Percentiles rank a stretch among this genome's conserved stretches.
phyloP scores from a whole-genome alignment of 768 basidiomycete genomes.

The Gloeostereum incarnatum region DNA sequence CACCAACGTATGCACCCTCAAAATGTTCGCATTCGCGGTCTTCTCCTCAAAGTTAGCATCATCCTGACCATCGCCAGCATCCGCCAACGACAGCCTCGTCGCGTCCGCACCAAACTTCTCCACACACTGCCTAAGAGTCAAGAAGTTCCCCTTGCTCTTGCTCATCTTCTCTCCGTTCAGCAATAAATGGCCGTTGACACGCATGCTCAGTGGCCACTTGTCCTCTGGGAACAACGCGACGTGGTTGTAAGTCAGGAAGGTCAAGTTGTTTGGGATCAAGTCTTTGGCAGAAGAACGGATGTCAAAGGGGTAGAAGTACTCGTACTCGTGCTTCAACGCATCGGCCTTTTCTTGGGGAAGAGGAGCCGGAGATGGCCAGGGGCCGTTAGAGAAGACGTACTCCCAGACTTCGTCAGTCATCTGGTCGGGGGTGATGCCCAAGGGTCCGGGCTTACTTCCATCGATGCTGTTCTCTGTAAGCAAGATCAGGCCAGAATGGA shows the following conservation, averaged over 20 bases:
- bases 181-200: slow-evolving; percentile 94
- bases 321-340: slow-evolving; percentile 80
- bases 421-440: slow-evolving; percentile 82
- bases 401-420: slow-evolving; percentile 99
- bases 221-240: slow-evolving; percentile 88
- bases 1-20: slow-evolving; percentile 84
- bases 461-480: slow-evolving; percentile 58
- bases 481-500: slow-evolving; percentile 7
- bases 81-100: slow-evolving; percentile 84
- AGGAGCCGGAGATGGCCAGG: slow-evolving; percentile 61
- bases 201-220: slow-evolving; percentile 88
- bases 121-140: slow-evolving; percentile 83
- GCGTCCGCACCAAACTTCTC: slow-evolving; percentile 97
- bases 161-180: slow-evolving; percentile 99
- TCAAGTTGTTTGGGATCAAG: slow-evolving; percentile 89
- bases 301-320: slow-evolving; percentile 98
- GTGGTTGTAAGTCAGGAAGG: slow-evolving; percentile 92
- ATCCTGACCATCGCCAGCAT: slow-evolving; percentile 95
- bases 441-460: slow-evolving; percentile 69
- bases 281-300: slow-evolving; percentile 98
- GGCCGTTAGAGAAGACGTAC: slow-evolving; percentile 75
- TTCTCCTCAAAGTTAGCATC: slow-evolving; percentile 99
- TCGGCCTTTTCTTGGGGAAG: slow-evolving; percentile 73
- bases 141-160: slow-evolving; percentile 92
- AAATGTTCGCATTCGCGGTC: slow-evolving; percentile 93